Percentiles rank a stretch among this genome's conserved stretches.
These are phyloP conservation scores for Capillidium heterosporum DNA, from an alignment of 371 early-diverging fungal species.

Conservation along the genomic window DNA sequence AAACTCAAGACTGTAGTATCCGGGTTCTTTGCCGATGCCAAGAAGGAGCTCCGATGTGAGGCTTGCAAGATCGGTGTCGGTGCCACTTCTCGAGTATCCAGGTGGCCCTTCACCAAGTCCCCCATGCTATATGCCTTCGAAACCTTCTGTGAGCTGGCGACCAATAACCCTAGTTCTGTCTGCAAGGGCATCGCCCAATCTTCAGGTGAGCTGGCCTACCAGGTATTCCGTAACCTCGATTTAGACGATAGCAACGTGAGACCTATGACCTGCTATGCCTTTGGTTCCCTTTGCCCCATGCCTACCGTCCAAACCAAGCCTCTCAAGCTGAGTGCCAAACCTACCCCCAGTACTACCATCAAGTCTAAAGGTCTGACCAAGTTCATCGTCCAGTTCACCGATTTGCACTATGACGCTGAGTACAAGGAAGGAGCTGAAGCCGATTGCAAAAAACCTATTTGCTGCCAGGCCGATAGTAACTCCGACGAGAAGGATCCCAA, in stretches of 20 bases:
- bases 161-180: neutral
- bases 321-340: neutral
- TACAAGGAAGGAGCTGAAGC: slow-evolving; percentile 5
- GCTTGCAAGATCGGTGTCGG: slow-evolving; percentile 1
- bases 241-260: neutral
- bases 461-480: slow-evolving; percentile 3
- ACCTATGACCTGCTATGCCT: neutral
- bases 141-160: neutral
- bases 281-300: neutral
- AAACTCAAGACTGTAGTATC: neutral
- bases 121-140: neutral
- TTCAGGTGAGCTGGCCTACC: neutral
- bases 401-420: slow-evolving; percentile 5
- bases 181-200: slow-evolving; percentile 2
- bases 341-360: neutral
- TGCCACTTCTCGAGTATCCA: neutral
- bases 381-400: neutral
- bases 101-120: neutral
- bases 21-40: slow-evolving; percentile 1
- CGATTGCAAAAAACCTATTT: slow-evolving; percentile 5
- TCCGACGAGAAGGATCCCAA: neutral
- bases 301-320: neutral
- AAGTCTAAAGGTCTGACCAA: neutral
- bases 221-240: neutral
- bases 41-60: neutral